phyloP scores from a whole-genome alignment of 2,329 filamentous ascomycete genomes.

The Pseudopithomyces chartarum region DNA sequence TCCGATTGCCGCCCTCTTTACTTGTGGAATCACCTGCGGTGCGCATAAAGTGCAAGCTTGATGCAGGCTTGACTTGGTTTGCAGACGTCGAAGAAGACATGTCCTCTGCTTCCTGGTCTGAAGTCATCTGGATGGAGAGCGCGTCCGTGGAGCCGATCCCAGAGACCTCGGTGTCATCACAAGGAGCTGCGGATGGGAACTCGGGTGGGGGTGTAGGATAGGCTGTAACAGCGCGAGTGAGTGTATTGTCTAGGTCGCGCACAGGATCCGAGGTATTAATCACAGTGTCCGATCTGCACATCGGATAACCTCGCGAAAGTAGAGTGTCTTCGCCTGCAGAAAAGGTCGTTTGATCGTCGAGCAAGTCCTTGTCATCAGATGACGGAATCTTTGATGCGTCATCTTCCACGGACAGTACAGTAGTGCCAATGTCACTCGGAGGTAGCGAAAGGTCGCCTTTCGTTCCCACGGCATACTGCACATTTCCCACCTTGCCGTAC shows the following conservation, averaged over 20 bases:
- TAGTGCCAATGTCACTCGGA: constrained; percentile 7
- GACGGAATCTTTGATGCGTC: constrained; percentile 22
- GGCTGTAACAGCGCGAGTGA: not conserved
- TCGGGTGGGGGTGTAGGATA: constrained; percentile 19
- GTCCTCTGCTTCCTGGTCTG: constrained; percentile 24
- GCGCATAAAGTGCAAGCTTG: constrained; percentile 30
- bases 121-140: constrained; percentile 29
- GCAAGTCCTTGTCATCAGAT: constrained; percentile 23
- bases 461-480: not conserved
- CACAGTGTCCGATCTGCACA: not conserved
- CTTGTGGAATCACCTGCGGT: constrained; percentile 27
- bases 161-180: constrained; percentile 21
- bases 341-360: constrained; percentile 7
- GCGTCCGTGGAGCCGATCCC: constrained; percentile 29
- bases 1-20: constrained; percentile 21
- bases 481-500: not conserved
- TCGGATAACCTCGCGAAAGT: not conserved
- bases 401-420: constrained; percentile 4
- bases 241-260: not conserved
- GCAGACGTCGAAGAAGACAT: constrained; percentile 8
- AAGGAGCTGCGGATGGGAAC: not conserved
- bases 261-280: not conserved
- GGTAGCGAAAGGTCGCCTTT: constrained; percentile 26
- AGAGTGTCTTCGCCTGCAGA: not conserved
- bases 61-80: constrained; percentile 12